A percentile compares a stretch with the other conserved stretches of the same genome.
These are phyloP conservation scores for Termitomyces sp. DNA, from an alignment of 768 basidiomycete species.

Conservation along the genomic window DNA sequence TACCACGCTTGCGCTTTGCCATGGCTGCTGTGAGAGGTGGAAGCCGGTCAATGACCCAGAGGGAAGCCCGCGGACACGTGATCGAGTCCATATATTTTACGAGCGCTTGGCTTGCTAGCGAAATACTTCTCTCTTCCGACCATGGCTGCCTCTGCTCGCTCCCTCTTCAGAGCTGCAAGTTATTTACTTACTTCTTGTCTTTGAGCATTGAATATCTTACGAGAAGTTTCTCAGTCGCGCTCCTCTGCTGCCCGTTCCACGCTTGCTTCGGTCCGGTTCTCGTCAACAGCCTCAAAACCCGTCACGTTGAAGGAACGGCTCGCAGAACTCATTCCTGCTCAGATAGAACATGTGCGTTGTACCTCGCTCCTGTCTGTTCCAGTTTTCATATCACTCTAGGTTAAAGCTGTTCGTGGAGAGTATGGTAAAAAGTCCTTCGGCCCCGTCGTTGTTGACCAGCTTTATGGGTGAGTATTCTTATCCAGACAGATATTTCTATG, in stretches of 20 bases:
- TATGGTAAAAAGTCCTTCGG: slow-evolving; percentile 95
- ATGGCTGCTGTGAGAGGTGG: slow-evolving; percentile 12
- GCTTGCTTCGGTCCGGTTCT: slow-evolving; percentile 52
- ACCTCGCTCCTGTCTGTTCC: neutral
- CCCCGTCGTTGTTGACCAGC: slow-evolving; percentile 85
- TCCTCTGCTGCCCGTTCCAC: slow-evolving; percentile 42
- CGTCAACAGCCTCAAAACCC: slow-evolving; percentile 63
- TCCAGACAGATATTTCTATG: neutral
- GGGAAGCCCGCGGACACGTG: slow-evolving; percentile 22
- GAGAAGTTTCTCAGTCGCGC: slow-evolving; percentile 39
- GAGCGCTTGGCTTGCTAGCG: slow-evolving; percentile 10
- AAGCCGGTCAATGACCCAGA: too few relatives aligned
- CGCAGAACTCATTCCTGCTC: slow-evolving; percentile 88
- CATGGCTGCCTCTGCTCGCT: slow-evolving; percentile 42
- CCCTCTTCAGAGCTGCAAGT: slow-evolving; percentile 38
- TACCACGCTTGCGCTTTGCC: slow-evolving; percentile 33
- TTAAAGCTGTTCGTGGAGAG: slow-evolving; percentile 77
- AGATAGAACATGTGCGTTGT: slow-evolving; percentile 64
- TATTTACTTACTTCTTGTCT: slow-evolving; percentile 6
- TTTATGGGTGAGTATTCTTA: slow-evolving; percentile 64
- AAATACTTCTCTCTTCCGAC: slow-evolving; percentile 13
- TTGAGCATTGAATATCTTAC: slow-evolving; percentile 6
- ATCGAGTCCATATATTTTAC: slow-evolving; percentile 18
- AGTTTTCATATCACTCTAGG: slow-evolving; percentile 38
- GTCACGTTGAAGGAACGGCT: slow-evolving; percentile 89